Base-by-base conservation (phyloP, 768 basidiomycete genomes). In the Fomitopsis serialis region DNA sequence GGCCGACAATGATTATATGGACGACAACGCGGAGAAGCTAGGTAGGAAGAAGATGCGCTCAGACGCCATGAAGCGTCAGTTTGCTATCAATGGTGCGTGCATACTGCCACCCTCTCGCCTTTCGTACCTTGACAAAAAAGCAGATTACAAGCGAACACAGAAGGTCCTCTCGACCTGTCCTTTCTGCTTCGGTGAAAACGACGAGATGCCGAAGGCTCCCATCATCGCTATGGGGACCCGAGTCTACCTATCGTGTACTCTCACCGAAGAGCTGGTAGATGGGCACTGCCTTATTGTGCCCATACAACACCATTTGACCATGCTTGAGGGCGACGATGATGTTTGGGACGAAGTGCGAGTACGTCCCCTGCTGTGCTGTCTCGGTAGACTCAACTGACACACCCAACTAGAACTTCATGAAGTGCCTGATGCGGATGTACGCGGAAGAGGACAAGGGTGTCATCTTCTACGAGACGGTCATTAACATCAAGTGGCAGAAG, bases 271-370 rank as follows among this genome's bases (percentile, higher is more conserved):
- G 63, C 76, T 99, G n/a, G 80, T 93, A 0, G 77, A 82, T 1
- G 95, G 96, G 0, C 97, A 99, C 65, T 96, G 93, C 64, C 74
- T 94, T 24, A 98, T 99, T 58, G 92, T 98, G 6, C 97, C 97
- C 5, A 88, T 97, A 13, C 92, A 98, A 59, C 97, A 99, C 66
- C 86, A 94, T 67, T 69, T 98, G 44, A 85, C 83, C 42, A 90
- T 87, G 78, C 75, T 99, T 2, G 96, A 98, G 68, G 89, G 84
- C 25, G 96, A 99, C 58, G 94, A 98, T 57, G 96, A 99, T 62
- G 88, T 95, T 22, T 99, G 96, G 96, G 96, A 98, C 57, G 96
- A 98, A 79, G 85, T 93, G 54, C 79, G 80, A 71, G 96, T 96
- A 63, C 52, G 86, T 45, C 12, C 24, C 25, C 1, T 45, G 8